Base-by-base conservation (phyloP, 2,329 filamentous ascomycete species). In the Simplicillium aogashimaense region DNA sequence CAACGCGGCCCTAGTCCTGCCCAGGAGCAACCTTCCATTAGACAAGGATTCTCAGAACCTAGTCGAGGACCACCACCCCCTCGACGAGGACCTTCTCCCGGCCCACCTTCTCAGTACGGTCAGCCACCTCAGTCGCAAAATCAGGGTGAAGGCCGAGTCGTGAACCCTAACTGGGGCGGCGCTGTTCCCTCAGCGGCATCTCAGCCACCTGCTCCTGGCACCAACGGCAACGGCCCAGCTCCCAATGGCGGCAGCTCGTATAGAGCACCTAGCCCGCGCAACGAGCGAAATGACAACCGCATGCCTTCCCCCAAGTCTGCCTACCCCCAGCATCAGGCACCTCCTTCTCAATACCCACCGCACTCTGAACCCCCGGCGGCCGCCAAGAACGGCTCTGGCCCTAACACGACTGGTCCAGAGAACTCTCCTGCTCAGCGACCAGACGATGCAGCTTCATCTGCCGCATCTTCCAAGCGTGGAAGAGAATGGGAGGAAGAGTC, bases 401-500 rank as follows among this genome's bases (percentile, higher is more conserved):
- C 30, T 12, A 25, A 25, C 20, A 25, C 6, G 6, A 25, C 20
- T 9, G 20, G 20, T 9, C 20, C 6, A 25, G 20, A 25, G 20
- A 5, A 5, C 20, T 25, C 76, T 43, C 75, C 77, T 17, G 70
- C 76, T 44, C 82, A 72, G 41, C 61, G 64, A 40, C 66, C 76
- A 44, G 74, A 77, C 40, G 73, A 70, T 45, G 83, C 94, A 41
- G 76, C 88, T n/a, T 86, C 88, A 14, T 64, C 82, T 1, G 94
- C 87, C 30, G 83, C 86, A 10, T 76, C 76, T 3, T 78, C 83
- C 42, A 98, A 98, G 72, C 78, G 92, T 43, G 74, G 81, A 58
- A 81, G 89, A 37, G 92, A 97, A 54, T 95, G 92, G 89, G 92
- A 97, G 50, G 83, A 90, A 29, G 87, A 94, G 29, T 67, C 77